Base-by-base conservation (phyloP, 176 grass and related monocot species). In the Triticum turgidum region DNA sequence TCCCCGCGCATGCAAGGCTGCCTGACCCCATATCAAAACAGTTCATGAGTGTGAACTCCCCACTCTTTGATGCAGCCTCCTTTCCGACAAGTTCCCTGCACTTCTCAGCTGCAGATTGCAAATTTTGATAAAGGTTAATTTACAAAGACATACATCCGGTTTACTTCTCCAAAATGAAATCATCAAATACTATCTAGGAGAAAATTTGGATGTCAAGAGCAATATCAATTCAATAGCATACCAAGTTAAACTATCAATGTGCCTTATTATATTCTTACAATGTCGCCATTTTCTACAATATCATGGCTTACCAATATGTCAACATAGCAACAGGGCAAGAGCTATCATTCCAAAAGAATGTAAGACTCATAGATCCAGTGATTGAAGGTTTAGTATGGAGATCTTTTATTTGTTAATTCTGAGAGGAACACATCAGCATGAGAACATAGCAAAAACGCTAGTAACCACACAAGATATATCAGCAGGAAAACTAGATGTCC, bases 21-120 rank as follows among this genome's bases (percentile, higher is more conserved):
- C 97, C 97, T 6, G 97, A 93, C 37, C 94, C 87, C 92, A 97
- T 93, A 67, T 99, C 97, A 61, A 99, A 97, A 83, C 94, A 99
- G 89, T 97, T 97, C 79, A 99, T 62, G 78, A 99, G 94, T 65
- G 97, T 97, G 89, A 99, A 99, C 62, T 99, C 37, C 24, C 97
- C 97, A 82, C 97, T 99, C 88, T 99, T 99, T 24, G 94, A 97
- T 80, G 97, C 65, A 83, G 65, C 85, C 82, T 97, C 97, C 83
- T 99, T 90, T 73, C 97, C 97, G 10, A 97, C 94, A 86, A 96
- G 80, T 91, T 94, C 92, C 77, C 97, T 97, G 64, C 88, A 99
- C 75, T 97, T 99, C 83, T 99, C 97, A 75, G 97, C 97, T 99
- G 92, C 22, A 91, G 59, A 91, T 77, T 39, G 42, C 10, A 88